A percentile compares a stretch with the other conserved stretches of the same genome.
Evolutionary conservation across 805 yeast genomes (phyloP).

Genomic region (Lipomyces anomalus): DNA sequence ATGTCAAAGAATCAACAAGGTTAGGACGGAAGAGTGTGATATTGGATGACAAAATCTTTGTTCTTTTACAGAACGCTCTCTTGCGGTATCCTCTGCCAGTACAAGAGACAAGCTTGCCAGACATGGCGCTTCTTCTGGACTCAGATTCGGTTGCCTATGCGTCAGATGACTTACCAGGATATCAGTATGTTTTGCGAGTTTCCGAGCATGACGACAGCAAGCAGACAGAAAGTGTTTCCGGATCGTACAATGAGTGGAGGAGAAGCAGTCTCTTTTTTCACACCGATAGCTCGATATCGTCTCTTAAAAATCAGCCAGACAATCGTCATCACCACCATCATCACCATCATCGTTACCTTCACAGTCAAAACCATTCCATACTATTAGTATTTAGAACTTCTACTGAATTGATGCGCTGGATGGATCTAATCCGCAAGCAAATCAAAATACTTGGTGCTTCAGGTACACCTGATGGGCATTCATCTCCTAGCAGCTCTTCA

Average conservation of each 20-base stretch:
- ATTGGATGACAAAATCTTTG: constrained; percentile 10
- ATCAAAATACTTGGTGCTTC: constrained; percentile 5
- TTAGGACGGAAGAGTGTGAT: too few relatives aligned
- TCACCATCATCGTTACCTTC: constrained; percentile 8
- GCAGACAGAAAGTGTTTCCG: background rate
- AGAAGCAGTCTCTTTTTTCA: too few relatives aligned
- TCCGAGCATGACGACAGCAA: constrained; percentile 10
- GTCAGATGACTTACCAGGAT: constrained; percentile 20
- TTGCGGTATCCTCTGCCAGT: constrained; percentile 10
- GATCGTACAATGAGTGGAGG: background rate
- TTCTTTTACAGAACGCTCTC: constrained; percentile 10
- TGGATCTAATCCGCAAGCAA: constrained; percentile 15
- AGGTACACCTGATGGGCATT: too few relatives aligned
- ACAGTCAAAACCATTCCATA: constrained; percentile 9
- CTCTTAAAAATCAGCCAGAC: background rate
- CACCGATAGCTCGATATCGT: background rate
- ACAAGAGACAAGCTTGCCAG: constrained; percentile 7
- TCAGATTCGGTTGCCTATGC: constrained; percentile 20
- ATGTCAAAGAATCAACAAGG: too few relatives aligned
- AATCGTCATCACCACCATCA: constrained; percentile 2
- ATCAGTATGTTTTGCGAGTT: constrained; percentile 16
- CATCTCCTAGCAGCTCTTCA: too few relatives aligned
- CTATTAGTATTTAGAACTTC: constrained; percentile 12
- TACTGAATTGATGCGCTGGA: constrained; percentile 18
- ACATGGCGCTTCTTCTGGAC: constrained; percentile 6